Evolutionary conservation across 306 rosid species (phyloP).

Genomic region (Lathyrus aphaca): DNA sequence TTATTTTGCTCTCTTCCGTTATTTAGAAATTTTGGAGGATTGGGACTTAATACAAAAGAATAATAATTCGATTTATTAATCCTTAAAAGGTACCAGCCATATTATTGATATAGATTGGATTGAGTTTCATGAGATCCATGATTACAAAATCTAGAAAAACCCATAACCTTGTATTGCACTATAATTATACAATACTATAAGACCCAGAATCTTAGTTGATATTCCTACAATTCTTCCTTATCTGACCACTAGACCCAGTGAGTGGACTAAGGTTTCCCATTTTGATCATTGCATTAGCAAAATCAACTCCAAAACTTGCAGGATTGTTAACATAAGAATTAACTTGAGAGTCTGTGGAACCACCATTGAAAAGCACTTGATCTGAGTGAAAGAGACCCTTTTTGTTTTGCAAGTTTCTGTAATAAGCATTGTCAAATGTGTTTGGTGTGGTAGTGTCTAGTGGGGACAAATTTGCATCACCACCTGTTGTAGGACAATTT

Average conservation of each 20-base stretch:
- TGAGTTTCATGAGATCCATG: background rate
- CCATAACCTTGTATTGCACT: background rate
- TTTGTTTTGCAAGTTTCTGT: slow-evolving; percentile 47
- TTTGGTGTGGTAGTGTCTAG: slow-evolving; percentile 49
- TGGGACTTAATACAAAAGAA: too few relatives aligned
- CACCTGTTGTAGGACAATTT: slow-evolving; percentile 57
- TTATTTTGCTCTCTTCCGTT: too few relatives aligned
- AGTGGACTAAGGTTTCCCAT: slow-evolving; percentile 70
- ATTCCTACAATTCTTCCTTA: slow-evolving; percentile 56
- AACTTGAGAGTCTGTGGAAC: slow-evolving; percentile 60
- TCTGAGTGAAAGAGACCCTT: slow-evolving; percentile 70
- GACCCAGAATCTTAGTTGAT: slow-evolving; percentile 42
- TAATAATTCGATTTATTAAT: too few relatives aligned
- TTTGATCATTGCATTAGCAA: slow-evolving; percentile 62
- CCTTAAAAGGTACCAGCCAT: too few relatives aligned
- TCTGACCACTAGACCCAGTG: slow-evolving; percentile 65
- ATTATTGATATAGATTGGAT: too few relatives aligned
- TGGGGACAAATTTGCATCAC: slow-evolving; percentile 52
- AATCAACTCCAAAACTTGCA: slow-evolving; percentile 48
- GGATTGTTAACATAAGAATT: slow-evolving; percentile 40
- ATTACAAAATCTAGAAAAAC: slow-evolving; percentile 1
- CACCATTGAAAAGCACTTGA: slow-evolving; percentile 58
- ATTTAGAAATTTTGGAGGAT: too few relatives aligned
- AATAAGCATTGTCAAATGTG: slow-evolving; percentile 62
- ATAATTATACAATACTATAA: background rate